These are phyloP conservation scores for Aulographum hederae DNA, from an alignment of 2,329 filamentous ascomycete genomes.

Conservation along the genomic window DNA sequence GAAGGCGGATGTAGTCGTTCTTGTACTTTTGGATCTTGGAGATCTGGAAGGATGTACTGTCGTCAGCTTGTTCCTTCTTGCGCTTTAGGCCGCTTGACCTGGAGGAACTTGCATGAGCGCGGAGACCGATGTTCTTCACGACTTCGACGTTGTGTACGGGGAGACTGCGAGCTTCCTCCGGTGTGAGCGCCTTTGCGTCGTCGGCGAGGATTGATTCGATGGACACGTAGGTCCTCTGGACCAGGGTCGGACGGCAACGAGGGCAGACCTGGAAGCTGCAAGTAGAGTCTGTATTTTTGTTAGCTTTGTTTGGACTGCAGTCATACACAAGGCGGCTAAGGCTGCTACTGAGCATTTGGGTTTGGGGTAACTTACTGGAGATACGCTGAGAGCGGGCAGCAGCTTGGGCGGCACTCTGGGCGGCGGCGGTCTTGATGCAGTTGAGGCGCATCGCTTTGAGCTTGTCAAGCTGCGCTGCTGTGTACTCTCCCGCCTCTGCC, in stretches of 20 bases:
- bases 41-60: too few species aligned
- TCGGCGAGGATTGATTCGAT: conserved; percentile 24
- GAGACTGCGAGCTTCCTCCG: conserved; percentile 13
- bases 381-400: not conserved
- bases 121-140: conserved; percentile 17
- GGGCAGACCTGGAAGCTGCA: conserved; percentile 31
- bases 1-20: too few species aligned
- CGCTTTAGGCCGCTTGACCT: too few species aligned
- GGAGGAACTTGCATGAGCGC: too few species aligned
- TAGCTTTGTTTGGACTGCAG: conserved; percentile 1
- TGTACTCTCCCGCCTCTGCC: not conserved
- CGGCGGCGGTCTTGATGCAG: not conserved
- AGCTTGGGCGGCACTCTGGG: too few species aligned
- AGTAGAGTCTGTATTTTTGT: conserved; percentile 3
- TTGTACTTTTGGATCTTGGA: too few species aligned
- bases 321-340: too few species aligned
- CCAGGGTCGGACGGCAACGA: conserved; percentile 29
- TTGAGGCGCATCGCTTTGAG: not conserved
- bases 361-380: not conserved
- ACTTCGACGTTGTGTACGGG: conserved; percentile 17
- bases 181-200: conserved; percentile 14
- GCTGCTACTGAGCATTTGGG: not conserved
- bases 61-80: too few species aligned
- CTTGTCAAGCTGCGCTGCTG: not conserved
- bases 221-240: conserved; percentile 26